phyloP scores from a whole-genome alignment of 495 filamentous ascomycete genomes.

The Aspergillus nanangensis region DNA sequence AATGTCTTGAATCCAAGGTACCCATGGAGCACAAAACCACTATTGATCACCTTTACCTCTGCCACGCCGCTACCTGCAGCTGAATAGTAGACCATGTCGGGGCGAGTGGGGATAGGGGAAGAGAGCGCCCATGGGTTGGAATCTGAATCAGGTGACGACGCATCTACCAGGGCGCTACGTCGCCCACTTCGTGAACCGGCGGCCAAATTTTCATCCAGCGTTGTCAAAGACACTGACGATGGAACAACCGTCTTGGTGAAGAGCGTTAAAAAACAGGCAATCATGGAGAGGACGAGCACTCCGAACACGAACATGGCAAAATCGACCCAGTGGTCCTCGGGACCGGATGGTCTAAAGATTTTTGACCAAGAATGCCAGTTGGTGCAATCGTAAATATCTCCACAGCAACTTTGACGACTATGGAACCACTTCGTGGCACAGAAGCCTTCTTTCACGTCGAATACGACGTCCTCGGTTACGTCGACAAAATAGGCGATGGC shows the following conservation, averaged over 20 bases:
- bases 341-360: slow-evolving; percentile 47
- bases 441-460: slow-evolving; percentile 88
- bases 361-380: slow-evolving; percentile 76
- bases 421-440: slow-evolving; percentile 69
- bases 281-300: slow-evolving; percentile 66
- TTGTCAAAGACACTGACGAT: slow-evolving; percentile 77
- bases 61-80: slow-evolving; percentile 95
- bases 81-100: slow-evolving; percentile 90
- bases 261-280: slow-evolving; percentile 75
- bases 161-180: slow-evolving; percentile 25
- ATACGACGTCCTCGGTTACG: slow-evolving; percentile 75
- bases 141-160: slow-evolving; percentile 35
- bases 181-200: slow-evolving; percentile 41
- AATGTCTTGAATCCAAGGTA: slow-evolving; percentile 90
- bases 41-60: slow-evolving; percentile 95
- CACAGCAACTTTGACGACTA: slow-evolving; percentile 75
- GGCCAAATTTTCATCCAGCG: slow-evolving; percentile 78
- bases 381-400: slow-evolving; percentile 56
- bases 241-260: slow-evolving; percentile 89
- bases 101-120: slow-evolving; percentile 28
- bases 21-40: slow-evolving; percentile 94
- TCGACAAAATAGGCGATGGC: slow-evolving; percentile 85
- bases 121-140: slow-evolving; percentile 22
- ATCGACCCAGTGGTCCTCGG: slow-evolving; percentile 63
- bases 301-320: slow-evolving; percentile 67